Evolutionary conservation across 1,139 yeast genomes (phyloP).

Genomic region (Hemisphaericaspora xylofermentans): DNA sequence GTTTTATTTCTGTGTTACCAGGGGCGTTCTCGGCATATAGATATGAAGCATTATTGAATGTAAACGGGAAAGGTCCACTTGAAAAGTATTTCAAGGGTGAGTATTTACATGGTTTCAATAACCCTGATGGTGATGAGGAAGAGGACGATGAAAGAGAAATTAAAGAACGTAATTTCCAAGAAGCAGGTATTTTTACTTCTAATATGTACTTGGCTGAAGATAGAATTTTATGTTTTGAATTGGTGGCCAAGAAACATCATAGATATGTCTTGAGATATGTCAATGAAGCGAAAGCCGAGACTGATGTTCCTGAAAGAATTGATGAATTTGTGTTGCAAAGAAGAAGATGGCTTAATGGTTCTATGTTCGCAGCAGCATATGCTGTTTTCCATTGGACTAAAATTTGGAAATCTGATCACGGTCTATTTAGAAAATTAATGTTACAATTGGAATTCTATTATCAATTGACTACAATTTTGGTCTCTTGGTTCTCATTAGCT

Average conservation of each 20-base stretch:
- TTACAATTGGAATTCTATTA: conserved; percentile 45
- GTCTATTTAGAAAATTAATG: conserved; percentile 38
- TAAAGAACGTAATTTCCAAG: conserved; percentile 43
- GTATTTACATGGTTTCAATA: conserved; percentile 46
- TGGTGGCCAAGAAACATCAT: conserved; percentile 46
- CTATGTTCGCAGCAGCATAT: conserved; percentile 50
- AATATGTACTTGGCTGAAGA: conserved; percentile 54
- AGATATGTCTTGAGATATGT: conserved; percentile 48
- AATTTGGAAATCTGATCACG: conserved; percentile 44
- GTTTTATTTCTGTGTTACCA: conserved; percentile 47
- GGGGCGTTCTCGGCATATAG: conserved; percentile 50
- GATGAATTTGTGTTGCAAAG: conserved; percentile 50
- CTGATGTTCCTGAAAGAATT: conserved; percentile 49
- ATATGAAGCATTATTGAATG: conserved; percentile 40
- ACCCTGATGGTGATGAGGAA: conserved; percentile 46
- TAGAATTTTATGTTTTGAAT: conserved; percentile 49
- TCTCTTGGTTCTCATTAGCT: conserved; percentile 82
- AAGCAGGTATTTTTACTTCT: conserved; percentile 51
- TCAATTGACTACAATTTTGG: conserved; percentile 43
- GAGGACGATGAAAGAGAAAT: conserved; percentile 40
- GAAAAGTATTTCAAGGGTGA: conserved; percentile 52
- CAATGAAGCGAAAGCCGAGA: conserved; percentile 47
- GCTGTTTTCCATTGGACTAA: conserved; percentile 46
- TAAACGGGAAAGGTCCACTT: conserved; percentile 45
- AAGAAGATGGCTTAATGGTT: conserved; percentile 53